These are phyloP conservation scores for Gaeumannomyces tritici DNA, from an alignment of 2,329 filamentous ascomycete genomes.

Conservation along the genomic window DNA sequence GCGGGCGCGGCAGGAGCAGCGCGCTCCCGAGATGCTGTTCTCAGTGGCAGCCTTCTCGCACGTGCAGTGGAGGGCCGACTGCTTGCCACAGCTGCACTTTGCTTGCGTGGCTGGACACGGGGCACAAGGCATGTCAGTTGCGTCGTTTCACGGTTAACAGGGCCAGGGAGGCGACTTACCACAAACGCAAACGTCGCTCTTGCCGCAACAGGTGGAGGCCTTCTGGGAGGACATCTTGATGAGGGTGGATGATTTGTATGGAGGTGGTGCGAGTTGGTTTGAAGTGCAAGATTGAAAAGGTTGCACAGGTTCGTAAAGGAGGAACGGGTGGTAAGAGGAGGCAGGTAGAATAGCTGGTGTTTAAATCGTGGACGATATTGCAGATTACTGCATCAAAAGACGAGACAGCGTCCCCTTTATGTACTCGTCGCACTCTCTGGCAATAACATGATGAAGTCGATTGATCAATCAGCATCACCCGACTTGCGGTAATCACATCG, in stretches of 20 bases:
- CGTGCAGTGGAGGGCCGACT: slow-evolving; percentile 76
- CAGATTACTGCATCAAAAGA: neutral
- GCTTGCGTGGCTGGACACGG: slow-evolving; percentile 45
- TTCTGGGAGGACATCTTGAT: slow-evolving; percentile 10
- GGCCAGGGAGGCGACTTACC: slow-evolving; percentile 30
- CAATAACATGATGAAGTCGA: neutral
- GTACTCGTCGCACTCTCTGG: neutral
- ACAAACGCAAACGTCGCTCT: slow-evolving; percentile 45
- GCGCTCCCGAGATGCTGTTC: slow-evolving; percentile 62
- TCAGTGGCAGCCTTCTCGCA: slow-evolving; percentile 70
- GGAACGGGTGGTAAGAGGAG: no score
- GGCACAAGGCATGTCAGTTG: neutral
- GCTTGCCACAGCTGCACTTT: slow-evolving; percentile 82
- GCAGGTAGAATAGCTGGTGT: neutral
- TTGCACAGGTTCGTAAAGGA: neutral
- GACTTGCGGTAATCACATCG: neutral
- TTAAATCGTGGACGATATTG: neutral
- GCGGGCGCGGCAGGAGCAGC: slow-evolving; percentile 77
- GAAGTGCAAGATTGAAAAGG: neutral
- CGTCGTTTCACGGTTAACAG: neutral
- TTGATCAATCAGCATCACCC: neutral
- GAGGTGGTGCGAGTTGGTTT: neutral
- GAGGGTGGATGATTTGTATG: neutral
- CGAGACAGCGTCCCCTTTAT: neutral
- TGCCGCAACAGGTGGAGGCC: slow-evolving; percentile 46